phyloP scores from a whole-genome alignment of 352 stramenopile species.

The Hyphochytrium catenoides region DNA sequence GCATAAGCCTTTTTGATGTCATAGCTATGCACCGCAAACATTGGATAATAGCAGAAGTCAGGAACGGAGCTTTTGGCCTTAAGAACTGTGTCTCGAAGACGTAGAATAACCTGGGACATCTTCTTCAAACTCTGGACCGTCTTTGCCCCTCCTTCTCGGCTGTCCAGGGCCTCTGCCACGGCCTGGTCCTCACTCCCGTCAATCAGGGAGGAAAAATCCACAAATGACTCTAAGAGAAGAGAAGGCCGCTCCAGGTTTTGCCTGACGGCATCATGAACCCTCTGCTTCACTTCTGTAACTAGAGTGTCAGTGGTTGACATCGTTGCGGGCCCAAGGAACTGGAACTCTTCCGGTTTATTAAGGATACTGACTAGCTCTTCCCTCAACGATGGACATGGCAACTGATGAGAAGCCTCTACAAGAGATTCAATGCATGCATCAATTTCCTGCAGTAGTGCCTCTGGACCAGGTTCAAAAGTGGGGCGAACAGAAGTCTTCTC shows the following conservation, averaged over 20 bases:
- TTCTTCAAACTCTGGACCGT: slow-evolving; percentile 13
- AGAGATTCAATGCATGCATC: too few relatives aligned
- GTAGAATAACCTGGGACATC: slow-evolving; percentile 13
- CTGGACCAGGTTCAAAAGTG: too few relatives aligned
- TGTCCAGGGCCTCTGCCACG: slow-evolving; percentile 22
- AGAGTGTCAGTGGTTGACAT: too few relatives aligned
- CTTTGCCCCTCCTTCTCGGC: background rate
- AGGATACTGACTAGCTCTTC: too few relatives aligned
- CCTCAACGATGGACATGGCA: too few relatives aligned
- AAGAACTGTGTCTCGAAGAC: slow-evolving; percentile 23
- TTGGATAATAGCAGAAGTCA: slow-evolving; percentile 65
- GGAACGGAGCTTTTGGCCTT: slow-evolving; percentile 19
- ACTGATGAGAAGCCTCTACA: too few relatives aligned
- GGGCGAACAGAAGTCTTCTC: too few relatives aligned
- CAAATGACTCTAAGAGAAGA: slow-evolving; percentile 34
- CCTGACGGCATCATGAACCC: slow-evolving; percentile 7
- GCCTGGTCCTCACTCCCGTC: slow-evolving; percentile 41
- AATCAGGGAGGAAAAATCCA: slow-evolving; percentile 42
- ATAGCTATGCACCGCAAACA: slow-evolving; percentile 62
- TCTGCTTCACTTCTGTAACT: too few relatives aligned
- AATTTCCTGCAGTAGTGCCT: too few relatives aligned
- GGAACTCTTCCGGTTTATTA: too few relatives aligned
- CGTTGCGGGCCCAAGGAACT: too few relatives aligned
- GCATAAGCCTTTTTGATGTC: slow-evolving; percentile 63
- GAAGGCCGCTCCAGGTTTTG: slow-evolving; percentile 36